A percentile compares a stretch with the other conserved stretches of the same genome.
Evolutionary conservation across 2,329 filamentous ascomycete species (phyloP).

Genomic region (Fusarium compactum): DNA sequence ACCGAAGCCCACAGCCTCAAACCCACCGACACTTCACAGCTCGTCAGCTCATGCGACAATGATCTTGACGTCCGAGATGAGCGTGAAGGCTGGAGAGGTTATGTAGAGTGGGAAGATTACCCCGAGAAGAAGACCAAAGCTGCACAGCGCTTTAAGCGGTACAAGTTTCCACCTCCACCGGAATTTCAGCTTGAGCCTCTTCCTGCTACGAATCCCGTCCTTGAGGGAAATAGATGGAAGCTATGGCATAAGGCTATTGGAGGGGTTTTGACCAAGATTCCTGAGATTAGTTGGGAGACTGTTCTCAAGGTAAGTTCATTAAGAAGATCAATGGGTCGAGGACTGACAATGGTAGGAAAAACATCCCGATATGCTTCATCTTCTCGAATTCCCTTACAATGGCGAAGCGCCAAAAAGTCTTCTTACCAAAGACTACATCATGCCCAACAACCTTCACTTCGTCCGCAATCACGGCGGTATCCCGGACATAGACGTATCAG

Average conservation of each 20-base stretch:
- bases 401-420: conserved; percentile 71
- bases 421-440: conserved; percentile 67
- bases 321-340: too few species aligned
- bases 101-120: conserved; percentile 77
- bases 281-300: conserved; percentile 68
- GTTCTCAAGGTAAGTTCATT: conserved; percentile 55
- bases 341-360: conserved; percentile 58
- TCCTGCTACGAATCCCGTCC: conserved; percentile 67
- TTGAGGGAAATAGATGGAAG: conserved; percentile 68
- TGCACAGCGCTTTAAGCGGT: conserved; percentile 58
- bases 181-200: conserved; percentile 69
- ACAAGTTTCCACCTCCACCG: conserved; percentile 53
- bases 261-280: conserved; percentile 56
- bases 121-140: conserved; percentile 74
- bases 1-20: not conserved
- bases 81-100: conserved; percentile 57
- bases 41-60: conserved; percentile 38
- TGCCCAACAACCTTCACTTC: conserved; percentile 69
- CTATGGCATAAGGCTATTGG: conserved; percentile 66
- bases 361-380: conserved; percentile 69
- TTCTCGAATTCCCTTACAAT: conserved; percentile 73
- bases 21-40: not conserved
- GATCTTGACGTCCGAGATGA: conserved; percentile 44
- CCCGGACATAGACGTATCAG: conserved; percentile 70
- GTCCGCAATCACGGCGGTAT: conserved; percentile 80